Conservation (phyloP, 257 asterid species). For the Lycium ferocissimum region DNA sequence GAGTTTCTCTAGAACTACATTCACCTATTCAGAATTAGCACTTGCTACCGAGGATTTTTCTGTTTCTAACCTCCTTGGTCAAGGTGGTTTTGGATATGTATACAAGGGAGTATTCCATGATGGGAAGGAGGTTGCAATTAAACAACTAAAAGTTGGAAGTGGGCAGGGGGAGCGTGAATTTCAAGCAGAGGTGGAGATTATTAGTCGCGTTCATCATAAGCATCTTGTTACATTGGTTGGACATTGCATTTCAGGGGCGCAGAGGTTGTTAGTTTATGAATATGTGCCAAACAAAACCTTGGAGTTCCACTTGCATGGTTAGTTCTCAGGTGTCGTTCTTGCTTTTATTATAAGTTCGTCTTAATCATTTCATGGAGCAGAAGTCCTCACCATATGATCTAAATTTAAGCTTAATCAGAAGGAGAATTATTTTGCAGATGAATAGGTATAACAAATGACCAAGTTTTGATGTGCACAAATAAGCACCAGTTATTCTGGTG, state of each 20-base stretch:
- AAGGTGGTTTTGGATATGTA: conserved; percentile 93
- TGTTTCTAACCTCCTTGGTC: conserved; percentile 69
- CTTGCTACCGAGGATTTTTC: conserved; percentile 69
- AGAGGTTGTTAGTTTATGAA: conserved; percentile 83
- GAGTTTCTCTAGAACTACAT: conserved; percentile 53
- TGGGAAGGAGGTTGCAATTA: conserved; percentile 82
- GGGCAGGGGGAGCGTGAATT: conserved; percentile 98
- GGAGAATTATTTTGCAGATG: neutral
- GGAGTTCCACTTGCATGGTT: conserved; percentile 93
- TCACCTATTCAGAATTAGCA: conserved; percentile 78
- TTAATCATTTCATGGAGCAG: conserved; percentile 3
- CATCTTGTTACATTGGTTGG: conserved; percentile 80
- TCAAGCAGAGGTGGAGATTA: conserved; percentile 92
- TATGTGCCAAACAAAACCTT: conserved; percentile 74
- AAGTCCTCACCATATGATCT: conserved; percentile 12
- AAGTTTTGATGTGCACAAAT: neutral
- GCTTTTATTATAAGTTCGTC: neutral
- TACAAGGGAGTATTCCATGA: conserved; percentile 76
- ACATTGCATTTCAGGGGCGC: conserved; percentile 81
- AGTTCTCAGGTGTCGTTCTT: conserved; percentile 32
- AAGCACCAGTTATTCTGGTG: neutral
- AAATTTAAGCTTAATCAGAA: conserved; percentile 4
- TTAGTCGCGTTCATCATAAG: conserved; percentile 77
- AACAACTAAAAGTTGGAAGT: conserved; percentile 80
- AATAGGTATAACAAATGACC: neutral